Evolutionary conservation across 2,329 filamentous ascomycete species (phyloP).

Genomic region (Curvularia spicifera): DNA sequence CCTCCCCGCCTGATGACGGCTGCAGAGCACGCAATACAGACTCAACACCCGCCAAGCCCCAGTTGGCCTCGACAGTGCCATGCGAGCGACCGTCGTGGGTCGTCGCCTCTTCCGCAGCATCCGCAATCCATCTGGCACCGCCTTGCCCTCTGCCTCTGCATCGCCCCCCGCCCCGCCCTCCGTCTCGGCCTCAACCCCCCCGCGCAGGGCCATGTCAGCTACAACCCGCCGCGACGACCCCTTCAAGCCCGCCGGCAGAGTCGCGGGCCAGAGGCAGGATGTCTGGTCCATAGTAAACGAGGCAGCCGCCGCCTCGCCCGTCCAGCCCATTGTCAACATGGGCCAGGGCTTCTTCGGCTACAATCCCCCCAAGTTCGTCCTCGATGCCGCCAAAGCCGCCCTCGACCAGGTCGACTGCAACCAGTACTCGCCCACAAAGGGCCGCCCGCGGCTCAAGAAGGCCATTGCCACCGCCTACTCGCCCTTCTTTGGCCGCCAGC

Average conservation of each 20-base stretch:
- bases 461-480: constrained; percentile 93
- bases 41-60: background rate
- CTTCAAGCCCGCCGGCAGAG: constrained; percentile 62
- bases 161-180: background rate
- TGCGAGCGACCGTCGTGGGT: constrained; percentile 21
- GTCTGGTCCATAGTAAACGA: constrained; percentile 73
- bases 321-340: constrained; percentile 73
- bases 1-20: constrained; percentile 37
- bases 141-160: constrained; percentile 9
- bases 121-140: constrained; percentile 2
- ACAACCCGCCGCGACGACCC: constrained; percentile 47
- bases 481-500: constrained; percentile 78
- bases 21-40: constrained; percentile 39
- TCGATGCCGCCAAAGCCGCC: constrained; percentile 88
- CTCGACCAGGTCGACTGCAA: constrained; percentile 95
- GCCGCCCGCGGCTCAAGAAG: constrained; percentile 87
- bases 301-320: constrained; percentile 67
- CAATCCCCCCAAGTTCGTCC: constrained; percentile 88
- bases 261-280: constrained; percentile 63
- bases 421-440: constrained; percentile 96
- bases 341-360: constrained; percentile 85
- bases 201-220: constrained; percentile 46
- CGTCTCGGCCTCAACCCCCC: constrained; percentile 1
- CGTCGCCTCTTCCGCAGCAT: constrained; percentile 10
- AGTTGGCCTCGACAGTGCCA: constrained; percentile 14